These are phyloP conservation scores for Dactylis glomerata DNA, from an alignment of 176 grass and related monocot species.

Conservation along the genomic window DNA sequence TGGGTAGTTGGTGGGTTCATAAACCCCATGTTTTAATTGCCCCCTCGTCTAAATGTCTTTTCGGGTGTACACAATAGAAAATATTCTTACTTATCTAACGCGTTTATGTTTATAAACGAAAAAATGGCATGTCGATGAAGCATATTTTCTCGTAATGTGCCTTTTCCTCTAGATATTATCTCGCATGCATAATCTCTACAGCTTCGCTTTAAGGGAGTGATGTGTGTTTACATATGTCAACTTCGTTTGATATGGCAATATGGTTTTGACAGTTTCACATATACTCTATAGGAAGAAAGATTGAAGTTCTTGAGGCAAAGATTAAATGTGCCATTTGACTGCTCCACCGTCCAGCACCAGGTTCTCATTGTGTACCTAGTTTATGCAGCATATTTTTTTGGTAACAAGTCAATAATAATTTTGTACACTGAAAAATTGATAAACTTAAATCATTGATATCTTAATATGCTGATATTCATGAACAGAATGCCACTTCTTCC, in stretches of 20 bases:
- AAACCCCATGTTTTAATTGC: not conserved
- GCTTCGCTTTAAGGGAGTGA: not conserved
- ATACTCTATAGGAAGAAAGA: slow-evolving; percentile 46
- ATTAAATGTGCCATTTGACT: slow-evolving; percentile 62
- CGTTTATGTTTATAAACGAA: not conserved
- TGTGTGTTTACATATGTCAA: not conserved
- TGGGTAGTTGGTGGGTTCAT: not conserved
- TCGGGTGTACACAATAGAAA: not conserved
- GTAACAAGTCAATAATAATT: slow-evolving; percentile 14
- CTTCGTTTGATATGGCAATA: not conserved
- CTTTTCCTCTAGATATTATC: not conserved
- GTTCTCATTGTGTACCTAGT: slow-evolving; percentile 31
- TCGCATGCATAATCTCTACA: not conserved
- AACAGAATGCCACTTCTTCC: not conserved
- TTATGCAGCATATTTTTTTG: slow-evolving; percentile 6
- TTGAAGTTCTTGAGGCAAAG: slow-evolving; percentile 68
- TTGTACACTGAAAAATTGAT: slow-evolving; percentile 13
- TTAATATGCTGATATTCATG: slow-evolving; percentile 8
- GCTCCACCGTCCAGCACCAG: slow-evolving; percentile 57
- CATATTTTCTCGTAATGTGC: not conserved
- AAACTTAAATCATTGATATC: not conserved
- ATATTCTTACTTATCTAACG: not conserved
- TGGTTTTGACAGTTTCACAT: slow-evolving; percentile 8
- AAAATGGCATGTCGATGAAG: not conserved
- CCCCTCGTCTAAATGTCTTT: not conserved